Percentiles rank a stretch among this genome's conserved stretches.
phyloP scores from a whole-genome alignment of 2,329 filamentous ascomycete genomes.

The Didymella keratinophila region DNA sequence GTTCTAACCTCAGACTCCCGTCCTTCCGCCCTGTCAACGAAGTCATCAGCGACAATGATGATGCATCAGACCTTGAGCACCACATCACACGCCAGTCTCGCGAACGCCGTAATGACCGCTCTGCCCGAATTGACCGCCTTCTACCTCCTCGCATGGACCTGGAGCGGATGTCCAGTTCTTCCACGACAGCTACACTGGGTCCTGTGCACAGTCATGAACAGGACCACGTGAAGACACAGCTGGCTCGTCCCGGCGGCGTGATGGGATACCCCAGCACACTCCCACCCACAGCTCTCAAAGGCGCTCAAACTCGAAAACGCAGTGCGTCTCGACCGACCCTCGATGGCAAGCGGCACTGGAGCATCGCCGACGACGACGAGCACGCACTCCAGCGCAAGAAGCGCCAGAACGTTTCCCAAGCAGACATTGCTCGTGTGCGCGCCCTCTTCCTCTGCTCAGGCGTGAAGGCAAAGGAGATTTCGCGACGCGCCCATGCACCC shows the following conservation, averaged over 20 bases:
- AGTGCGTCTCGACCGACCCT: constrained; percentile 48
- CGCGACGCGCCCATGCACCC: constrained; percentile 66
- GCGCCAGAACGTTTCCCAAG: constrained; percentile 52
- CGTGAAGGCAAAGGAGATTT: constrained; percentile 87
- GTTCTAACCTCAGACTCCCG: constrained; percentile 47
- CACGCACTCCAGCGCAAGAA: constrained; percentile 42
- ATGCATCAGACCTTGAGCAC: constrained; percentile 37
- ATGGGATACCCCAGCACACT: constrained; percentile 29
- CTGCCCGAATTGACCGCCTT: constrained; percentile 55
- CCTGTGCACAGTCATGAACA: constrained; percentile 34
- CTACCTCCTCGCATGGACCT: constrained; percentile 61
- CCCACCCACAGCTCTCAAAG: constrained; percentile 42
- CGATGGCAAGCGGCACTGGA: constrained; percentile 62
- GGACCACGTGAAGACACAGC: constrained; percentile 41
- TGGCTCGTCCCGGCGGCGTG: constrained; percentile 44
- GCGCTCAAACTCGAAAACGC: constrained; percentile 26
- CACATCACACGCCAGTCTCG: constrained; percentile 55
- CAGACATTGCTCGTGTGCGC: constrained; percentile 81
- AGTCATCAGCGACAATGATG: constrained; percentile 40
- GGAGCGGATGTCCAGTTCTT: constrained; percentile 35
- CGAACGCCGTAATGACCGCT: constrained; percentile 48
- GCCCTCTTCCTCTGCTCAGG: constrained; percentile 82
- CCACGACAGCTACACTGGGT: constrained; percentile 33
- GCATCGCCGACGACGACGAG: constrained; percentile 60
- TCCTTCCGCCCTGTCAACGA: constrained; percentile 44